Base-by-base conservation (phyloP, 1,139 yeast species). In the Debaryomyces psychrophilus region DNA sequence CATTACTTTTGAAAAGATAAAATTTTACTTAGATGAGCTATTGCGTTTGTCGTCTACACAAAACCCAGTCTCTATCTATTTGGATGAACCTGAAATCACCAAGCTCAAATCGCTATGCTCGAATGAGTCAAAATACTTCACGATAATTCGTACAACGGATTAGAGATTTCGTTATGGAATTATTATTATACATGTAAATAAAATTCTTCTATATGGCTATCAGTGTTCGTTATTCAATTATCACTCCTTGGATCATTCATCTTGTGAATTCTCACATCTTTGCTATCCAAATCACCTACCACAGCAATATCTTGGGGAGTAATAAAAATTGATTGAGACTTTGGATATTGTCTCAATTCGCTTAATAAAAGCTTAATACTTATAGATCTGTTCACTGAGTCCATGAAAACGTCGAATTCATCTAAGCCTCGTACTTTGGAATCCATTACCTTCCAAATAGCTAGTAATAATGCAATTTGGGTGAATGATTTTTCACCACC, bases 381-480 rank as follows among this genome's bases (percentile, higher is more conserved):
- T 45, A 87, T 81, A 40, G 85, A 78, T 55, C 99, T 79, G 60
- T 92, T 92, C 23, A 90, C 89, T 41, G 92, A 90, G 65, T 95
- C 99, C 99, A 95, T 93, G 58, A 86, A 95, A 26, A 95, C 99
- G 68, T 95, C 99, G 64, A 93, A 95, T 65, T 95, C 99, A 67
- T 95, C 99, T 49, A 95, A 70, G 0, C 97, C 98, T 50, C 96
- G 79, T 18, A 95, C 79, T 49, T 86, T 81, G 0, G 96, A 85
- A 48, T 87, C 83, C 96, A 93, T 90, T 22, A 90, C 85, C 52
- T 83, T 83, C 99, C 99, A 95, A 38, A 95, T 87, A 0, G 98
- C 87, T 50, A 92, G 74, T 44, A 95, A 69, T 48, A 95, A 76
- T 0, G 97, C 89, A 53, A 93, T 85, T 62, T 95, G 99, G 0